phyloP scores from a whole-genome alignment of 75 land plant species.

The Pinus albicaulis region DNA sequence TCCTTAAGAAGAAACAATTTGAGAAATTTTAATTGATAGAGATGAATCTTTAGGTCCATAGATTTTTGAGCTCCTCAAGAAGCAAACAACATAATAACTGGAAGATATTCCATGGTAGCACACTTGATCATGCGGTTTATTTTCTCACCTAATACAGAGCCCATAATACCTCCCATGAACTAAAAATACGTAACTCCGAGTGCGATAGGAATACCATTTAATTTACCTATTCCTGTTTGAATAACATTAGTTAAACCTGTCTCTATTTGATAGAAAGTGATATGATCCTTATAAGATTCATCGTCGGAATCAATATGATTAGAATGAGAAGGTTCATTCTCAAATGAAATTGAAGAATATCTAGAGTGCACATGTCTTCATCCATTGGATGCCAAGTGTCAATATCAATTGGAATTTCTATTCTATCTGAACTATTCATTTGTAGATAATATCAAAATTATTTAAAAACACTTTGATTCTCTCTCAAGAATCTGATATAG shows the following conservation, averaged over 20 bases:
- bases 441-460: too few species aligned
- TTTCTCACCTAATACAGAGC: slow-evolving; percentile 16
- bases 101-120: not conserved
- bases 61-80: slow-evolving; percentile 29
- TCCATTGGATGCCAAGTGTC: not conserved
- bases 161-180: slow-evolving; percentile 35
- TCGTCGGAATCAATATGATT: not conserved
- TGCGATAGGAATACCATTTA: slow-evolving; percentile 1
- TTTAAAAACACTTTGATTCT: too few species aligned
- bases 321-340: not conserved
- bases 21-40: too few species aligned
- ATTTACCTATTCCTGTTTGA: not conserved
- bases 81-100: slow-evolving; percentile 20
- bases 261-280: not conserved
- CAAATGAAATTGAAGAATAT: not conserved
- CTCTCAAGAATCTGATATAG: not conserved
- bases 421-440: not conserved
- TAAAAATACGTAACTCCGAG: slow-evolving; percentile 17
- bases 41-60: too few species aligned
- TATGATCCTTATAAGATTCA: not conserved
- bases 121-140: slow-evolving; percentile 10
- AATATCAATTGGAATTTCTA: not conserved
- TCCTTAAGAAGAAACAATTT: too few species aligned
- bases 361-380: not conserved
- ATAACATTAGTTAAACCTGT: not conserved